These are phyloP conservation scores for Calonectria pseudoreteaudii DNA, from an alignment of 2,329 filamentous ascomycete genomes.

Conservation along the genomic window DNA sequence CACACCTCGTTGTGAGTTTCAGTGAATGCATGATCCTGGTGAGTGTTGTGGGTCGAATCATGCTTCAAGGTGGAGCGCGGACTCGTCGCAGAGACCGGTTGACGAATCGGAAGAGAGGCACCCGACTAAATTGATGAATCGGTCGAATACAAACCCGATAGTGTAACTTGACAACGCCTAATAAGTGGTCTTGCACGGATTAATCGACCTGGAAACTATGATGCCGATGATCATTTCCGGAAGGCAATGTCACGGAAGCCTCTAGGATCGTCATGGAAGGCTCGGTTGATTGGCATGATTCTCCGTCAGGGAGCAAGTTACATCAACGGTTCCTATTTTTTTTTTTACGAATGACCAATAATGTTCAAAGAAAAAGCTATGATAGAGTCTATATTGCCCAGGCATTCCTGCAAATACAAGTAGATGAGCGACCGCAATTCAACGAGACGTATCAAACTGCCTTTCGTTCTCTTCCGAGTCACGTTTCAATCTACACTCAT, in stretches of 20 bases:
- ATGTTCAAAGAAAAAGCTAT: not conserved
- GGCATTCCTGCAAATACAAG: not conserved
- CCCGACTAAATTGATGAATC: not conserved
- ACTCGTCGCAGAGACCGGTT: not conserved
- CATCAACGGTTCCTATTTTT: not conserved
- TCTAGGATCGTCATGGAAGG: not conserved
- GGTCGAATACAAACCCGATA: not conserved
- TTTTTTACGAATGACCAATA: not conserved
- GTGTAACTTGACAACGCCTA: not conserved
- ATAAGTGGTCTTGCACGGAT: not conserved
- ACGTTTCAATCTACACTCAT: too few relatives aligned
- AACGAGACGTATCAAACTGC: not conserved
- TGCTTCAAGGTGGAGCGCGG: not conserved
- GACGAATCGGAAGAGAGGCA: not conserved
- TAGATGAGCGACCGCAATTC: not conserved
- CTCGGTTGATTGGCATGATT: not conserved
- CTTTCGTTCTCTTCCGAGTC: not conserved
- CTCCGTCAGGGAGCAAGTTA: not conserved
- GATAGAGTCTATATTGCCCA: not conserved
- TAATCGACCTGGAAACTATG: not conserved
- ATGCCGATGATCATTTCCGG: constrained; percentile 1
- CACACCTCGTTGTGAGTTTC: not conserved
- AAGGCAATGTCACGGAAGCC: not conserved
- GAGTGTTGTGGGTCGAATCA: not conserved
- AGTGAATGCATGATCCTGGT: not conserved